Evolutionary conservation across 345 rosid genomes (phyloP).

Genomic region (Camelina neglecta): DNA sequence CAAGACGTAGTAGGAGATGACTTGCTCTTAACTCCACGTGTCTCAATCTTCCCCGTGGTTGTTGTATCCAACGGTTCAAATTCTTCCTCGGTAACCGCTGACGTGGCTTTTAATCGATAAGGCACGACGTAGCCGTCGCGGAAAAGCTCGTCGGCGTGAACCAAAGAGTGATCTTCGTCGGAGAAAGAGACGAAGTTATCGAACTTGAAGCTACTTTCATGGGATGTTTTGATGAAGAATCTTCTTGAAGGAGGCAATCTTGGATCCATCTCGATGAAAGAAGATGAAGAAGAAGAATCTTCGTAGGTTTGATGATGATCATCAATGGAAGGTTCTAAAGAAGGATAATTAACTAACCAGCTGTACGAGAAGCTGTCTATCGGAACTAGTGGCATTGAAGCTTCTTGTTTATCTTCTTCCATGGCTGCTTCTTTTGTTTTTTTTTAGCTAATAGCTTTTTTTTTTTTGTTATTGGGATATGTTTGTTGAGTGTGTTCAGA

Average conservation of each 20-base stretch:
- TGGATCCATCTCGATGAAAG: conserved; percentile 97
- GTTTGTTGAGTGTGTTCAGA: conserved; percentile 29
- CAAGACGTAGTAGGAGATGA: conserved; percentile 31
- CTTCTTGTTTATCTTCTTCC: conserved; percentile 44
- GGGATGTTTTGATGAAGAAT: conserved; percentile 60
- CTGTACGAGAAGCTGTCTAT: conserved; percentile 93
- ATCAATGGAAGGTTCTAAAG: conserved; percentile 55
- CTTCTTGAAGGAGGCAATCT: conserved; percentile 88
- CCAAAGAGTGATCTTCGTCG: conserved; percentile 52
- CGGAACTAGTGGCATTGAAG: conserved; percentile 73
- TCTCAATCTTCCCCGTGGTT: conserved; percentile 11
- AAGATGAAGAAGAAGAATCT: conserved; percentile 75
- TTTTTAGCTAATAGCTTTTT: background rate
- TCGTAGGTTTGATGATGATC: conserved; percentile 64
- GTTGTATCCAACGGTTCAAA: conserved; percentile 30
- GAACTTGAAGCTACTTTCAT: conserved; percentile 70
- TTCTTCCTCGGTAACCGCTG: conserved; percentile 8
- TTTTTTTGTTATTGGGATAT: background rate
- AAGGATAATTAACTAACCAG: conserved; percentile 82
- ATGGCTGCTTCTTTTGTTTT: conserved; percentile 4
- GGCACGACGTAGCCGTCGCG: conserved; percentile 83
- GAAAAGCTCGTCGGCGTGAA: conserved; percentile 89
- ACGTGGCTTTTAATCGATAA: conserved; percentile 49
- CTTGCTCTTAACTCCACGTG: conserved; percentile 37
- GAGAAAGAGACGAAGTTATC: conserved; percentile 68